phyloP scores from a whole-genome alignment of 2,329 filamentous ascomycete species.

The Aureobasidium sp. region DNA sequence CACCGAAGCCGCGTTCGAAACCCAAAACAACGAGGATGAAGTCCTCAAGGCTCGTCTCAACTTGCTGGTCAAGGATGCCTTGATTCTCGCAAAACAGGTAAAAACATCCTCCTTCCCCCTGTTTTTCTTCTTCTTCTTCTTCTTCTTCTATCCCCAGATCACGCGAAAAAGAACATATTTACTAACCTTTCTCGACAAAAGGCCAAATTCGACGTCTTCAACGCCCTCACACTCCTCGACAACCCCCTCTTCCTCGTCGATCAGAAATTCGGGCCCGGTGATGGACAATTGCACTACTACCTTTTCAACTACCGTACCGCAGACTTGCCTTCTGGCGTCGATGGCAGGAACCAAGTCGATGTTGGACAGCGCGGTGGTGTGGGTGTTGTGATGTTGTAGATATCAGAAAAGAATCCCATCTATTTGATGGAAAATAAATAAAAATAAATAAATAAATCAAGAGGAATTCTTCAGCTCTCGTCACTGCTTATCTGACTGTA shows the following conservation, averaged over 20 bases:
- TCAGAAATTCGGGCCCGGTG: constrained; percentile 88
- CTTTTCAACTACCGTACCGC: constrained; percentile 92
- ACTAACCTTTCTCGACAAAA: constrained; percentile 25
- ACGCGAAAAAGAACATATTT: neutral
- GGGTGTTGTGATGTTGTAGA: constrained; percentile 73
- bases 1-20: constrained; percentile 61
- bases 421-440: too few relatives aligned
- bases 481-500: too few relatives aligned
- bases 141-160: too few relatives aligned
- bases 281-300: constrained; percentile 94
- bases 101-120: too few relatives aligned
- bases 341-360: constrained; percentile 69
- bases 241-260: constrained; percentile 89
- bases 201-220: constrained; percentile 88
- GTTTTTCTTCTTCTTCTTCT: too few relatives aligned
- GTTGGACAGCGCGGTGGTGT: constrained; percentile 73
- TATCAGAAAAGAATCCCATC: too few relatives aligned
- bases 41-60: constrained; percentile 61
- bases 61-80: constrained; percentile 68
- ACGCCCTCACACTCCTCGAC: constrained; percentile 86
- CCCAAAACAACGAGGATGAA: constrained; percentile 33
- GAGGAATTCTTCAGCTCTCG: too few relatives aligned
- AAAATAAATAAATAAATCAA: too few relatives aligned
- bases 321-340: constrained; percentile 75
- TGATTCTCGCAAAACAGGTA: constrained; percentile 77